phyloP scores from a whole-genome alignment of 176 grass and related monocot species.

The Puya raimondii region DNA sequence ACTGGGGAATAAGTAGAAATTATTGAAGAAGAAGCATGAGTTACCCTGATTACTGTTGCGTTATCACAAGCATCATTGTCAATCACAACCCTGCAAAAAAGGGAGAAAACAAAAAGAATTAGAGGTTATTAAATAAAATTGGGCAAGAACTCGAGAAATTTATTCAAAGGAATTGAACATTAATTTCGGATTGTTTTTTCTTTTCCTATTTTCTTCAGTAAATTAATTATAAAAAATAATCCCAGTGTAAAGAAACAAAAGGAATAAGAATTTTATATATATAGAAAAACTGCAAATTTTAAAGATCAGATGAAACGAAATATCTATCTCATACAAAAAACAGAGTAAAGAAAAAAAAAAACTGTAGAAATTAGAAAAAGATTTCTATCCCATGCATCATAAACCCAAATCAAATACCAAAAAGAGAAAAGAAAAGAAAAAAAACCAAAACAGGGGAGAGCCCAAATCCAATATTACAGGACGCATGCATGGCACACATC shows the following conservation, averaged over 20 bases:
- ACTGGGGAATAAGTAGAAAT: not conserved
- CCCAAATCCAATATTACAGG: no score
- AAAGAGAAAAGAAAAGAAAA: not conserved
- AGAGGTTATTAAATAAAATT: not conserved
- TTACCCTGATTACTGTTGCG: slow-evolving; percentile 43
- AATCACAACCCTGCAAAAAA: slow-evolving; percentile 36
- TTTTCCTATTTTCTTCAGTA: no score
- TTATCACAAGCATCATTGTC: slow-evolving; percentile 40
- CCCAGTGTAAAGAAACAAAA: no score
- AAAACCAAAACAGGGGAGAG: not conserved
- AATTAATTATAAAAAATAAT: no score
- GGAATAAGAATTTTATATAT: no score
- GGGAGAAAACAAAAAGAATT: not conserved
- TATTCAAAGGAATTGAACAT: no score
- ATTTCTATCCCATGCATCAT: not conserved
- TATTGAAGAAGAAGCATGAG: slow-evolving; percentile 5
- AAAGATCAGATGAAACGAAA: no score
- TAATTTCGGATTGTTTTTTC: no score
- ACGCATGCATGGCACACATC: no score
- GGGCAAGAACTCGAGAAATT: not conserved
- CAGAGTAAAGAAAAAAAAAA: no score
- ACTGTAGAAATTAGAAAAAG: not conserved
- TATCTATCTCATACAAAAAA: no score
- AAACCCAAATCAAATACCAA: not conserved
- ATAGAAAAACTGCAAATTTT: no score